Percentiles rank a stretch among this genome's conserved stretches.
These are phyloP conservation scores for Clavispora fructus DNA, from an alignment of 805 yeast genomes.

Conservation along the genomic window DNA sequence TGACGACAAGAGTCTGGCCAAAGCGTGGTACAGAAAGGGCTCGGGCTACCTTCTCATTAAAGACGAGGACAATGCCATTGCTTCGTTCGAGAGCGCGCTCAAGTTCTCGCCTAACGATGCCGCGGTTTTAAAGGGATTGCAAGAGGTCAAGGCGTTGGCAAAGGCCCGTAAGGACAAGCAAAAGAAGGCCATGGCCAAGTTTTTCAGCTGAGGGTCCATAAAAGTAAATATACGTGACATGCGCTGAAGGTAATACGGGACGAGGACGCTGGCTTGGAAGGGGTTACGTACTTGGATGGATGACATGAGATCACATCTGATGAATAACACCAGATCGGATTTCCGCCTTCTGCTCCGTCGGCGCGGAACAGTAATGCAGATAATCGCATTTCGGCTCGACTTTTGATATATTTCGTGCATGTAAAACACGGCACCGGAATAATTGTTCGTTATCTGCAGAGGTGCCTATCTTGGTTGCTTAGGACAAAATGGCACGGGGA, in stretches of 20 bases:
- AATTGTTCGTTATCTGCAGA: too few relatives aligned
- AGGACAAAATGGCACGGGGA: too few relatives aligned
- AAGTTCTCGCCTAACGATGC: conserved; percentile 63
- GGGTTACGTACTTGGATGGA: too few relatives aligned
- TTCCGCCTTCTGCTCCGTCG: too few relatives aligned
- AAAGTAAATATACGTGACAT: too few relatives aligned
- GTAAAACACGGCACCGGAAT: too few relatives aligned
- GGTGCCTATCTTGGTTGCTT: too few relatives aligned
- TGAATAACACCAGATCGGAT: not conserved
- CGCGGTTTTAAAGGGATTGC: conserved; percentile 61
- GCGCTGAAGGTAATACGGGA: too few relatives aligned
- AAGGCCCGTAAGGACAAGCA: conserved; percentile 59
- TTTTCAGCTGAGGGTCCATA: conserved; percentile 37
- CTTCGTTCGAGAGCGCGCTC: conserved; percentile 61
- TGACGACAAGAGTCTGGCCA: conserved; percentile 67
- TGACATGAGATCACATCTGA: too few relatives aligned
- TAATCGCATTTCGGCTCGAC: not conserved
- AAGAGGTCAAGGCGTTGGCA: conserved; percentile 49
- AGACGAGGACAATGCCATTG: conserved; percentile 66
- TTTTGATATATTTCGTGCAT: not conserved
- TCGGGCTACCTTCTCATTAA: conserved; percentile 58
- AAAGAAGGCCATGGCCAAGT: conserved; percentile 68
- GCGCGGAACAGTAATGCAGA: too few relatives aligned
- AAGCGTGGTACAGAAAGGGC: conserved; percentile 85
- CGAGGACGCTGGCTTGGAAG: not conserved